These are phyloP conservation scores for Fusarium sulawesiense DNA, from an alignment of 2,329 filamentous ascomycete genomes.

Conservation along the genomic window DNA sequence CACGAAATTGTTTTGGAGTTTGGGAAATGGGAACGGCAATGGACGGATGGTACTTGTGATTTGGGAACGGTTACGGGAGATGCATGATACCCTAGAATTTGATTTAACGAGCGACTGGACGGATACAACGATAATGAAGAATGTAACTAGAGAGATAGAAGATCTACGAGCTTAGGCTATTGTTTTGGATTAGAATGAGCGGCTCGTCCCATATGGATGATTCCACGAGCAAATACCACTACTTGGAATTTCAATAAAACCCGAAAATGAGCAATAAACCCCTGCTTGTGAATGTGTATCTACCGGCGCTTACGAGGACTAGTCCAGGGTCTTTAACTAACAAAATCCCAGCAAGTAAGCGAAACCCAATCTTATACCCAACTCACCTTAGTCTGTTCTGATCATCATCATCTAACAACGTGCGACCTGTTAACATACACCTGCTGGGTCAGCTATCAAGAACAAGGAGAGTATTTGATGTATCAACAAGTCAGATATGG, in stretches of 20 bases:
- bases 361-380: background rate
- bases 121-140: background rate
- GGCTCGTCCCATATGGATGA: background rate
- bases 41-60: background rate
- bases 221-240: background rate
- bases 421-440: background rate
- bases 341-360: background rate
- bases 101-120: slow-evolving; percentile 1
- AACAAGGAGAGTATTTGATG: background rate
- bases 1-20: slow-evolving; percentile 22
- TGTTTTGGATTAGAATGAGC: background rate
- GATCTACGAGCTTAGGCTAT: background rate
- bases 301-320: background rate
- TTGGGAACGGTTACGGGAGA: slow-evolving; percentile 16
- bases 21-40: slow-evolving; percentile 1
- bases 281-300: background rate
- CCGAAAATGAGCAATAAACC: background rate
- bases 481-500: too few relatives aligned
- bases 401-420: background rate
- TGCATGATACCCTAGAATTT: slow-evolving; percentile 33
- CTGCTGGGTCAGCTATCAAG: too few relatives aligned
- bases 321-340: background rate
- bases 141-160: slow-evolving; percentile 1
- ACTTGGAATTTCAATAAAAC: background rate
- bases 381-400: background rate